Evolutionary conservation across 2,329 filamentous ascomycete species (phyloP).

Genomic region (Calcarisporium arbuscula): DNA sequence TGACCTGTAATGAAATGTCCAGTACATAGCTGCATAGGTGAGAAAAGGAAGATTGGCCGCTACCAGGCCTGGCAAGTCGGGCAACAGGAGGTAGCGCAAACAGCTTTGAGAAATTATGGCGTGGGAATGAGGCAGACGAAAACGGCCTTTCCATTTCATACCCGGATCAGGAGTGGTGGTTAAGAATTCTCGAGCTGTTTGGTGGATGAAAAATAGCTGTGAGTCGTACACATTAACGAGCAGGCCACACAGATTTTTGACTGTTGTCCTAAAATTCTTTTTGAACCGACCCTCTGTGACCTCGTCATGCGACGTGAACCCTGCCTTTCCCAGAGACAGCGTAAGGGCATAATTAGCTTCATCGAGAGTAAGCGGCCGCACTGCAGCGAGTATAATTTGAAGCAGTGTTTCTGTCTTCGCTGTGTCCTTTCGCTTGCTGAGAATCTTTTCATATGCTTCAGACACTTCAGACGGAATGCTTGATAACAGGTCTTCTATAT

Average conservation of each 20-base stretch:
- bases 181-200: slow-evolving; percentile 7
- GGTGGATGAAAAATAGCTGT: slow-evolving; percentile 3
- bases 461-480: slow-evolving; percentile 14
- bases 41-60: background rate
- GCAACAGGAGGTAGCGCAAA: background rate
- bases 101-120: slow-evolving; percentile 1
- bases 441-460: slow-evolving; percentile 19
- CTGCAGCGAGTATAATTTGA: slow-evolving; percentile 1
- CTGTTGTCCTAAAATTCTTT: background rate
- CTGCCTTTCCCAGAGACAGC: background rate
- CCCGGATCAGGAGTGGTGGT: slow-evolving; percentile 1
- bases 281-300: background rate
- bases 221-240: slow-evolving; percentile 3
- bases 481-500: slow-evolving; percentile 9
- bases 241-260: slow-evolving; percentile 4
- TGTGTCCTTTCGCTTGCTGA: slow-evolving; percentile 2
- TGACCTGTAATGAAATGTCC: background rate
- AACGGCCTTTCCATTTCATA: slow-evolving; percentile 1
- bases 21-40: background rate
- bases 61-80: background rate
- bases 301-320: background rate
- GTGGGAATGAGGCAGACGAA: background rate
- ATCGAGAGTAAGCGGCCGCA: slow-evolving; percentile 3
- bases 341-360: slow-evolving; percentile 6
- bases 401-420: background rate